These are phyloP conservation scores for Apiotrichum montevideense DNA, from an alignment of 1,284 basidiomycete genomes.

Conservation along the genomic window DNA sequence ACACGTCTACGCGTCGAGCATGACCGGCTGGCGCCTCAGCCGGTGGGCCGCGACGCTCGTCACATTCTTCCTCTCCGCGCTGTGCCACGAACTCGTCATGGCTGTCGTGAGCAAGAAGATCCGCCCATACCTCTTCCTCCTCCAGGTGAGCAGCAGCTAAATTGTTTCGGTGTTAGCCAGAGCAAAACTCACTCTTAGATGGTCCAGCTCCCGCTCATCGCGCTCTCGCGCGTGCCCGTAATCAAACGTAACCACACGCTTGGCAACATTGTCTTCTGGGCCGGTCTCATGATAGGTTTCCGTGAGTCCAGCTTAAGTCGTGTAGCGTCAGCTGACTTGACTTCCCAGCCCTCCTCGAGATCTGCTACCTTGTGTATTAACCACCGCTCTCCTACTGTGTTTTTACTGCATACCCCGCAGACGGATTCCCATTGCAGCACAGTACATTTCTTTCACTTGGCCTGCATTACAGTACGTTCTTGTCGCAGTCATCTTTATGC, in stretches of 20 bases:
- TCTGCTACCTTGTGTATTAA: slow-evolving; percentile 15
- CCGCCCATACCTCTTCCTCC: slow-evolving; percentile 46
- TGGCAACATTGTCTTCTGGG: slow-evolving; percentile 78
- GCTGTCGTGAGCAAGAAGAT: slow-evolving; percentile 88
- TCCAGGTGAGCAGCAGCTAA: slow-evolving; percentile 26
- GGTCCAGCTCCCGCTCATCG: slow-evolving; percentile 85
- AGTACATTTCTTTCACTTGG: too few species aligned
- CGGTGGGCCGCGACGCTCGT: slow-evolving; percentile 75
- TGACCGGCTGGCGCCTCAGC: slow-evolving; percentile 68
- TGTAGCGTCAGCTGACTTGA: not conserved
- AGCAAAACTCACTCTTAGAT: slow-evolving; percentile 52
- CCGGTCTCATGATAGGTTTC: slow-evolving; percentile 75
- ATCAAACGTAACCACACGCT: slow-evolving; percentile 73
- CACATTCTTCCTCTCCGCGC: slow-evolving; percentile 84
- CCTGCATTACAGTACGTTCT: too few species aligned
- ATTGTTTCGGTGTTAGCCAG: too few species aligned
- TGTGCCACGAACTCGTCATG: slow-evolving; percentile 94
- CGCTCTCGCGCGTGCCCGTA: slow-evolving; percentile 65
- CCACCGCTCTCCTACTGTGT: not conserved
- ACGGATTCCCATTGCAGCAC: too few species aligned
- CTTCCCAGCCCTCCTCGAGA: slow-evolving; percentile 12
- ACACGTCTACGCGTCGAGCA: slow-evolving; percentile 87
- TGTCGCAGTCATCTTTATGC: too few species aligned
- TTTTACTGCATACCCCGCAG: too few species aligned
- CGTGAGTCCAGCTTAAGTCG: slow-evolving; percentile 37